Percentiles rank a stretch among this genome's conserved stretches.
phyloP scores from a whole-genome alignment of 2,329 filamentous ascomycete species.

The Ophiocordyceps sinensis region DNA sequence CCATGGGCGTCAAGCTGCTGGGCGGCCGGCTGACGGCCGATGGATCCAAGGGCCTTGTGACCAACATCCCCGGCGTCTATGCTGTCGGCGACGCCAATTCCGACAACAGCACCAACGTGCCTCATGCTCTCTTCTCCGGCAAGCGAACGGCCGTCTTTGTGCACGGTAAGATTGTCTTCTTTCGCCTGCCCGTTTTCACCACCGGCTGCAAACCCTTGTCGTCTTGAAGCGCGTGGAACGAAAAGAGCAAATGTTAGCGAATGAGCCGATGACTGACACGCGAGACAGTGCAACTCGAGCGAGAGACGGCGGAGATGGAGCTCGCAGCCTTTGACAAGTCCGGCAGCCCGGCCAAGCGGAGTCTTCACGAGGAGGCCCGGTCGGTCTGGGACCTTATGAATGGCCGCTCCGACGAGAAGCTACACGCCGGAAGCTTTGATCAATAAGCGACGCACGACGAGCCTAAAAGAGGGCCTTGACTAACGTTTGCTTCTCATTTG shows the following conservation, averaged over 20 bases:
- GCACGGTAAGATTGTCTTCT: slow-evolving; percentile 31
- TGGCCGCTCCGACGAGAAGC: slow-evolving; percentile 23
- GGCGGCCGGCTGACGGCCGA: slow-evolving; percentile 29
- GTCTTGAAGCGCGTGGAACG: background rate
- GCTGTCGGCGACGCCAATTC: slow-evolving; percentile 46
- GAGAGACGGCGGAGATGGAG: slow-evolving; percentile 21
- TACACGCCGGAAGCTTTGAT: slow-evolving; percentile 30
- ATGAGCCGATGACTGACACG: background rate
- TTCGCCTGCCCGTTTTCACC: background rate
- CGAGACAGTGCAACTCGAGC: slow-evolving; percentile 23
- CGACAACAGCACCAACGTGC: slow-evolving; percentile 45
- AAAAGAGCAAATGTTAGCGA: background rate
- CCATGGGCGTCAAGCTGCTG: slow-evolving; percentile 31
- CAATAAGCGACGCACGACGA: slow-evolving; percentile 1
- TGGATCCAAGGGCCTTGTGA: slow-evolving; percentile 25
- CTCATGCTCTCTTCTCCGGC: slow-evolving; percentile 44
- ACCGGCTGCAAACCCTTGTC: background rate
- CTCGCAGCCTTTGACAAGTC: slow-evolving; percentile 13
- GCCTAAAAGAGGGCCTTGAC: no score
- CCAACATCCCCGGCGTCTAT: slow-evolving; percentile 39
- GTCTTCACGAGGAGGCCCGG: slow-evolving; percentile 20
- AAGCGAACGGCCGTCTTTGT: slow-evolving; percentile 42
- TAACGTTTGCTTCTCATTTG: no score
- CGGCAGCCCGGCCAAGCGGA: slow-evolving; percentile 11
- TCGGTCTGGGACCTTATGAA: slow-evolving; percentile 32